Conservation (phyloP, 345 rosid species). For the Euphorbia lathyris region DNA sequence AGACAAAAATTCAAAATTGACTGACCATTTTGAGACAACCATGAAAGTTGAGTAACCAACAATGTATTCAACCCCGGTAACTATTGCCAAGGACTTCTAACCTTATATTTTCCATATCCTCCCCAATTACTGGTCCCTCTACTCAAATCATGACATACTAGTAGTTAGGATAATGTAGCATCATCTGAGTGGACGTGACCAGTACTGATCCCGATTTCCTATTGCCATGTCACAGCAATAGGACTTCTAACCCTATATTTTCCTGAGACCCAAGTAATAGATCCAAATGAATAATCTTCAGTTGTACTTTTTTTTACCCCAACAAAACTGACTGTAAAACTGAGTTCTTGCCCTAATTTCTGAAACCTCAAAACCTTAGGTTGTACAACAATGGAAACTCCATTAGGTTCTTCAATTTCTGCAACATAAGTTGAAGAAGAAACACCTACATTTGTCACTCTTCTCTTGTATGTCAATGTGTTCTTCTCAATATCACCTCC, state of each 20-base stretch:
- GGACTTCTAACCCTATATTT: constrained; percentile 59
- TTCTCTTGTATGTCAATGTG: constrained; percentile 33
- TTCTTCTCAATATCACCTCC: constrained; percentile 1
- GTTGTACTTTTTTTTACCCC: constrained; percentile 1
- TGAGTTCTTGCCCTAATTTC: constrained; percentile 45
- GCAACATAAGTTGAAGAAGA: constrained; percentile 25
- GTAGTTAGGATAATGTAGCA: no score
- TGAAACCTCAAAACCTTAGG: constrained; percentile 36
- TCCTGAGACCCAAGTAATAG: constrained; percentile 56
- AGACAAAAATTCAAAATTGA: no score
- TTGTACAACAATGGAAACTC: constrained; percentile 34
- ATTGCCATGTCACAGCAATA: constrained; percentile 57
- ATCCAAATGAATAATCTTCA: constrained; percentile 45
- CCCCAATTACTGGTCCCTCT: no score
- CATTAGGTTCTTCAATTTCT: constrained; percentile 37
- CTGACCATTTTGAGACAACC: no score
- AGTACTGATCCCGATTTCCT: no score
- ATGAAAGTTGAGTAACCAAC: no score
- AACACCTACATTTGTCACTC: constrained; percentile 46
- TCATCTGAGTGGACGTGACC: no score
- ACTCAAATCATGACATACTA: no score
- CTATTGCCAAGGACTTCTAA: no score
- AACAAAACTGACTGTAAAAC: constrained; percentile 48
- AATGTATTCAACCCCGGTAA: no score
- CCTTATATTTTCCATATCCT: no score